Evolutionary conservation across 1,284 basidiomycete species (phyloP).

Genomic region (Inonotus obliquus): DNA sequence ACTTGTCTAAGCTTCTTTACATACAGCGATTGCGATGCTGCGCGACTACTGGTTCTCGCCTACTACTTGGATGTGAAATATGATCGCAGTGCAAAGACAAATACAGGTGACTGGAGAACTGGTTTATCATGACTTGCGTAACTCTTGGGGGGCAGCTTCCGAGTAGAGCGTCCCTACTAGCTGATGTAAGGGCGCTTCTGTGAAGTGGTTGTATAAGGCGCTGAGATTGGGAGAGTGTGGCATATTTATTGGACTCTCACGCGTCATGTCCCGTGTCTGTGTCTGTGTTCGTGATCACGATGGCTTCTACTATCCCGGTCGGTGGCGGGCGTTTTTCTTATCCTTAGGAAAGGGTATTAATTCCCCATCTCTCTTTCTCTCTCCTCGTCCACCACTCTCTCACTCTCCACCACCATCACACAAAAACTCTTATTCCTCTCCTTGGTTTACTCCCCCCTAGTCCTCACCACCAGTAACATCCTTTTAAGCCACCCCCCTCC

Average conservation of each 20-base stretch:
- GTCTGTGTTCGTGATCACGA: too few relatives aligned
- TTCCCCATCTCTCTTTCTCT: neutral
- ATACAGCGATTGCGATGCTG: neutral
- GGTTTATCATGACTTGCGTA: neutral
- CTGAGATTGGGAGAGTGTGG: neutral
- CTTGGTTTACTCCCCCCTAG: constrained; percentile 11
- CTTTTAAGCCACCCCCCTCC: neutral
- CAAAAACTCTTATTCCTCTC: neutral
- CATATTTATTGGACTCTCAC: too few relatives aligned
- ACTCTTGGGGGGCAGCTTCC: neutral
- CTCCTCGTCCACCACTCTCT: neutral
- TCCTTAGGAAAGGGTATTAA: neutral
- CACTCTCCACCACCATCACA: neutral
- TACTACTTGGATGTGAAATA: neutral
- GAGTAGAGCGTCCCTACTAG: neutral
- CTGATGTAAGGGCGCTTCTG: neutral
- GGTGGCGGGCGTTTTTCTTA: neutral
- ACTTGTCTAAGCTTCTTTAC: too few relatives aligned
- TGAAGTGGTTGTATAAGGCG: neutral
- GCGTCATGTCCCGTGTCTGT: neutral
- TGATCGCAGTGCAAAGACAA: neutral
- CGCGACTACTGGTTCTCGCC: neutral
- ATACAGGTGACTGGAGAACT: neutral
- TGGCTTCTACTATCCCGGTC: too few relatives aligned
- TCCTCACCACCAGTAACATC: neutral